phyloP scores from a whole-genome alignment of 495 filamentous ascomycete genomes.

The Sphaerosporella brunnea region DNA sequence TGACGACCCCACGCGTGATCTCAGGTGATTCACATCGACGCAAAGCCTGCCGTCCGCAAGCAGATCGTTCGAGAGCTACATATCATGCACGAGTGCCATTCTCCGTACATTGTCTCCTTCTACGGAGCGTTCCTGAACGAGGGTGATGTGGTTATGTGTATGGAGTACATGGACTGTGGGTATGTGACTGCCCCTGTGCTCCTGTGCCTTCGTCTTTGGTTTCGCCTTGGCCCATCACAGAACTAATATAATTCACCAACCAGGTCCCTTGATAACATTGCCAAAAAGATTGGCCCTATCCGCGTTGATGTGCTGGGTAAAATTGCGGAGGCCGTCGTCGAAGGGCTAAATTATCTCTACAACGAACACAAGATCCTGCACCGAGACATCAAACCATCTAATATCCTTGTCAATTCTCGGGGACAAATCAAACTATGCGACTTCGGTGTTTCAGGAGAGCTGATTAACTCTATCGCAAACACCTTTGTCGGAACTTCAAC shows the following conservation, averaged over 20 bases:
- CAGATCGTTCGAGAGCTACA: constrained; percentile 90
- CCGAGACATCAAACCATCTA: constrained; percentile 95
- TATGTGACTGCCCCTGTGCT: constrained; percentile 32
- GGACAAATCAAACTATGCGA: constrained; percentile 95
- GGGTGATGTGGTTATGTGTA: constrained; percentile 95
- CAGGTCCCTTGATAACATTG: constrained; percentile 72
- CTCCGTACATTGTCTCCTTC: constrained; percentile 87
- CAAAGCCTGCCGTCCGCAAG: constrained; percentile 87
- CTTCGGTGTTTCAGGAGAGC: constrained; percentile 90
- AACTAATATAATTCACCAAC: constrained; percentile 5
- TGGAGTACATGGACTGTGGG: constrained; percentile 99
- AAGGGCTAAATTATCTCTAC: constrained; percentile 87
- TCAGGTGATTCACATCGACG: constrained; percentile 94
- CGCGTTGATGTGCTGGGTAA: constrained; percentile 98
- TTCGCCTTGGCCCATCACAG: neutral
- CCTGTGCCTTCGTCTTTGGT: constrained; percentile 1
- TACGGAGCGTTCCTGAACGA: constrained; percentile 86
- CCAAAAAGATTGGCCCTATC: constrained; percentile 82
- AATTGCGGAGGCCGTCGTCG: constrained; percentile 91
- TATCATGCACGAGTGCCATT: constrained; percentile 96
- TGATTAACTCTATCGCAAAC: constrained; percentile 91
- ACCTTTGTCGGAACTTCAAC: constrained; percentile 97
- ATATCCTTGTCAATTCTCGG: constrained; percentile 83
- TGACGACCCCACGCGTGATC: neutral
- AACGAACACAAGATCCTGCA: constrained; percentile 92